These are phyloP conservation scores for Candida tropicalis DNA, from an alignment of 1,139 yeast genomes.

Conservation along the genomic window DNA sequence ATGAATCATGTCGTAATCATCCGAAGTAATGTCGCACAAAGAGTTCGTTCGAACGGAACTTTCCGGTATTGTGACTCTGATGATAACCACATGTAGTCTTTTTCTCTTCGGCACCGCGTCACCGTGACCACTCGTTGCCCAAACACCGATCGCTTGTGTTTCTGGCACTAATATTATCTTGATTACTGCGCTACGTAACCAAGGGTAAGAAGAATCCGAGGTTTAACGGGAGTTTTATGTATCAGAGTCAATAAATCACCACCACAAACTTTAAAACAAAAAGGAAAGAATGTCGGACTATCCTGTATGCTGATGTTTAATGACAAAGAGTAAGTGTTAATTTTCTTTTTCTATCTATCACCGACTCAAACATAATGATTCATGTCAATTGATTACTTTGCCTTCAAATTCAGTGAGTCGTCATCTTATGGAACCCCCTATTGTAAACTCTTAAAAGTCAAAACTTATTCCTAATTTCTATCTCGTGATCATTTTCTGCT, in stretches of 20 bases:
- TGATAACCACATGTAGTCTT: background rate
- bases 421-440: too few species aligned
- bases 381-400: too few species aligned
- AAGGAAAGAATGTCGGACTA: background rate
- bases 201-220: slow-evolving; percentile 1
- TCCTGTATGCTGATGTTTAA: too few species aligned
- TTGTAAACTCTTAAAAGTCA: background rate
- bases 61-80: slow-evolving; percentile 4
- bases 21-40: background rate
- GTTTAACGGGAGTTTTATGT: background rate
- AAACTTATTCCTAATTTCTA: too few species aligned
- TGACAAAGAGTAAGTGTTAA: too few species aligned
- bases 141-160: slow-evolving; percentile 2
- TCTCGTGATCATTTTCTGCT: background rate
- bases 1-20: slow-evolving; percentile 5
- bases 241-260: background rate
- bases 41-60: slow-evolving; percentile 4
- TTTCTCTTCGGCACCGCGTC: background rate
- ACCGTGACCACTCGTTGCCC: background rate
- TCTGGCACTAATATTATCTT: too few species aligned
- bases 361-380: too few species aligned
- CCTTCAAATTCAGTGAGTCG: too few species aligned
- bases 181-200: background rate
- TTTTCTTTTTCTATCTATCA: too few species aligned
- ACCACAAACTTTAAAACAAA: background rate